phyloP scores from a whole-genome alignment of 2,329 filamentous ascomycete species.

The Mycosphaerella arachidis region DNA sequence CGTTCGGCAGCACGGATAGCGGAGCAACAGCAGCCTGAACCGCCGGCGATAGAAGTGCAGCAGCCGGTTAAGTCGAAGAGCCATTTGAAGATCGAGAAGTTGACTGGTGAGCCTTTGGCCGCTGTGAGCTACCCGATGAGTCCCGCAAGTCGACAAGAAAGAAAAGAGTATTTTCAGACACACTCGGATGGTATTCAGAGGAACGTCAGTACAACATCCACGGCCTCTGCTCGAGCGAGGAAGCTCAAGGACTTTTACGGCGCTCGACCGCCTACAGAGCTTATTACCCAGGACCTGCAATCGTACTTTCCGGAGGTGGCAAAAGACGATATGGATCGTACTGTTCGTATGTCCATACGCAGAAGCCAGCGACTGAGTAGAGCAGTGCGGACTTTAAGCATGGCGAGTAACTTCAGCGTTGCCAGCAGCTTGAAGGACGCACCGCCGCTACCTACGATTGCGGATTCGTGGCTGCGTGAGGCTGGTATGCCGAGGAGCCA shows the following conservation, averaged over 20 bases:
- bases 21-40: constrained; percentile 61
- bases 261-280: constrained; percentile 86
- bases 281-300: constrained; percentile 92
- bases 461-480: constrained; percentile 80
- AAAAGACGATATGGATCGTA: constrained; percentile 90
- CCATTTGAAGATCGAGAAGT: constrained; percentile 80
- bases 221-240: constrained; percentile 41
- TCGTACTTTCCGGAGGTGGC: constrained; percentile 97
- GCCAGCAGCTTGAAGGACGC: constrained; percentile 90
- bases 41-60: constrained; percentile 56
- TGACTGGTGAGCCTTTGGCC: constrained; percentile 82
- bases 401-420: constrained; percentile 88
- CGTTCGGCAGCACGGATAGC: constrained; percentile 85
- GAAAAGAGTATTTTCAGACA: constrained; percentile 53
- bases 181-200: constrained; percentile 23
- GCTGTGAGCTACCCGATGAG: constrained; percentile 83
- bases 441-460: constrained; percentile 91
- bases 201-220: constrained; percentile 31
- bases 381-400: constrained; percentile 87
- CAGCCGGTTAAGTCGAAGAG: constrained; percentile 67
- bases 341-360: constrained; percentile 85
- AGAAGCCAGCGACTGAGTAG: constrained; percentile 87
- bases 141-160: constrained; percentile 63
- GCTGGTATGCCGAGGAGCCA: constrained; percentile 42
- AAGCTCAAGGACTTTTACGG: constrained; percentile 81